These are phyloP conservation scores for Trichoderma gamsii DNA, from an alignment of 495 filamentous ascomycete species.

Conservation along the genomic window DNA sequence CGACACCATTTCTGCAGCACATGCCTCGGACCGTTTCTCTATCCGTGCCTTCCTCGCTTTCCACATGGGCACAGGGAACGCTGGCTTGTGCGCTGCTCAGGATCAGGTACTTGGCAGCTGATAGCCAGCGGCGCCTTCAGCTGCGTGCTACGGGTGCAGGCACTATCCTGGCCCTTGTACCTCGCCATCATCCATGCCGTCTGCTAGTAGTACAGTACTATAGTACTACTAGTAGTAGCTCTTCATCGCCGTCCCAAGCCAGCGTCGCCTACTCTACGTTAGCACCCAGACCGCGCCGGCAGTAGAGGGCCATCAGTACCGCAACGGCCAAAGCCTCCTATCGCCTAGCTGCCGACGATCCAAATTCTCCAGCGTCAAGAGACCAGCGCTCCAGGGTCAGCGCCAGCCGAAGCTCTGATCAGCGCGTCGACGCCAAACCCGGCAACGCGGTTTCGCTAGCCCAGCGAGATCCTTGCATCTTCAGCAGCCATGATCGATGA, in stretches of 20 bases:
- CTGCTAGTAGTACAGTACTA: too few relatives aligned
- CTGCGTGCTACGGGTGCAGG: too few relatives aligned
- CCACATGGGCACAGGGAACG: background rate
- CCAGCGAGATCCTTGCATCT: background rate
- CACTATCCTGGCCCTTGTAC: too few relatives aligned
- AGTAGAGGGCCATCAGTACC: background rate
- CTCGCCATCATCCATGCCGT: too few relatives aligned
- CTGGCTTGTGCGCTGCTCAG: background rate
- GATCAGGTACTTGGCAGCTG: too few relatives aligned
- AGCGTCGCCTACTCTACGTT: background rate
- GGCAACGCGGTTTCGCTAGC: background rate
- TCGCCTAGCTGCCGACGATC: conserved; percentile 2
- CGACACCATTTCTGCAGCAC: background rate
- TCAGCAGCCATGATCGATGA: background rate
- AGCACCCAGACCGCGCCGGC: background rate
- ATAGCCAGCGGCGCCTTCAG: too few relatives aligned
- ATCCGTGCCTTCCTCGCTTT: background rate
- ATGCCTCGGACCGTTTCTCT: background rate
- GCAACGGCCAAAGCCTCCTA: background rate
- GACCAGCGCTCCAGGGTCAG: background rate
- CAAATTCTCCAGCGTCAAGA: background rate
- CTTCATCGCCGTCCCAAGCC: background rate
- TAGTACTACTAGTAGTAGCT: too few relatives aligned
- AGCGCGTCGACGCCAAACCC: background rate
- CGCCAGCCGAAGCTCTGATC: conserved; percentile 5